Conservation (phyloP, 139 green algal species). For the Edaphochlamys debaryana region DNA sequence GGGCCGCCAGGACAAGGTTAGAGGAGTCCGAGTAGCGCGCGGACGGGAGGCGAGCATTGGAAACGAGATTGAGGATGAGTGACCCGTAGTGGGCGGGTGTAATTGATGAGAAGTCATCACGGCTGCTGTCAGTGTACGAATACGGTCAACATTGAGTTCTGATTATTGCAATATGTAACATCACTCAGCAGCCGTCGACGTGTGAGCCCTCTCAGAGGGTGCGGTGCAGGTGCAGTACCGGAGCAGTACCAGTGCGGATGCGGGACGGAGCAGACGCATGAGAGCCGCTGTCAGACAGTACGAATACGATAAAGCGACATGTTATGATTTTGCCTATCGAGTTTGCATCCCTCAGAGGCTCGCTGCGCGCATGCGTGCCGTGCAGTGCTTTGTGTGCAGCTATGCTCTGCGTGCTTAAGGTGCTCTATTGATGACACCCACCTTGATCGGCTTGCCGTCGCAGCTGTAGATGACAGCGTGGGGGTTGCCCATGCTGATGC, state of each 20-base stretch:
- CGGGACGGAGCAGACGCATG: no score
- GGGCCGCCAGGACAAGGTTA: no score
- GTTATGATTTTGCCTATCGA: constrained; percentile 43
- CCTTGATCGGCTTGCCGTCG: constrained; percentile 78
- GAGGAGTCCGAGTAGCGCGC: not conserved
- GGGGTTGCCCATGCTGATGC: constrained; percentile 98
- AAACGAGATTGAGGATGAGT: no score
- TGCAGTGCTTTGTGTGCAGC: no score
- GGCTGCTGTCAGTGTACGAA: constrained; percentile 64
- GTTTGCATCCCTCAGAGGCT: constrained; percentile 37
- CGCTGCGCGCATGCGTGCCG: no score
- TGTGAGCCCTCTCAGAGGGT: no score
- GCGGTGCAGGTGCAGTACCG: not conserved
- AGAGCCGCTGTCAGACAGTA: constrained; percentile 32
- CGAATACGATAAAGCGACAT: constrained; percentile 30
- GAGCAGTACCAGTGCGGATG: not conserved
- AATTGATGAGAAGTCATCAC: no score
- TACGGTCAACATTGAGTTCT: constrained; percentile 46
- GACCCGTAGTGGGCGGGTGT: no score
- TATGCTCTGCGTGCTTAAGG: no score
- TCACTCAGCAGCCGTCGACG: constrained; percentile 30
- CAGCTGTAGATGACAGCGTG: constrained; percentile 89
- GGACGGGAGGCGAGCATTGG: no score
- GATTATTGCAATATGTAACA: constrained; percentile 56
- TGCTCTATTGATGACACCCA: no score